Base-by-base conservation (phyloP, 2,329 filamentous ascomycete species). In the Ustilaginoidea virens region DNA sequence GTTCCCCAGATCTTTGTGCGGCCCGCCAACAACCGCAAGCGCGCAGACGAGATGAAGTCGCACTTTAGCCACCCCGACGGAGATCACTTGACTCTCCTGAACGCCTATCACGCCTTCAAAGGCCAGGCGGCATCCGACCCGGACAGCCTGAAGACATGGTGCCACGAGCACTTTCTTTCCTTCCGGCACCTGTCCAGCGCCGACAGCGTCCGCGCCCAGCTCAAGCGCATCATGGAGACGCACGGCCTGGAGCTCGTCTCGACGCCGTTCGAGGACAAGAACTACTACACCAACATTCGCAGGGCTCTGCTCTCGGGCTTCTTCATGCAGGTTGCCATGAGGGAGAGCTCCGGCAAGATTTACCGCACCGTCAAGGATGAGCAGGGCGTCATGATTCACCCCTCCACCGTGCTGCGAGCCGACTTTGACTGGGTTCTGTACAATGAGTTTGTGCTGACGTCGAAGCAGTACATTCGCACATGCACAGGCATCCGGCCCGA, bases 261-360 rank as follows among this genome's bases (percentile, higher is more conserved):
- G 29, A 96, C 87, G 1, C 70, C 80, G 0, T 96, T 93, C 48
- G 79, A 86, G 44, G 77, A 96, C 59, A 93, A 92, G 64, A 82
- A 92, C 48, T 98, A 98, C 63, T 98, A 96, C 57, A 83, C 74
- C 52, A 98, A 98, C 53, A 98, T 98, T 45, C 80, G 87, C 25
- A 76, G 85, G 21, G 87, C 90, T 7, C 68, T 98, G 10, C 78
- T 94, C 9, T 71, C 86, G 1, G 90, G 92, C 19, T 98, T 98
- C 67, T 98, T 98, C 66, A 98, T 98, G 90, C 90, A 98, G 53
- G 82, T 96, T 14, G 92, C 90, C 34, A 94, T 92, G 73, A 83
- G 80, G 49, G 85, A 96, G 47, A 73, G 71, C 29, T 76, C 71
- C 17, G 80, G 81, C 47, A 96, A 96, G 65, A 72, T 81, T 23